phyloP scores from a whole-genome alignment of 2,329 filamentous ascomycete species.

The Simplicillium sp. region DNA sequence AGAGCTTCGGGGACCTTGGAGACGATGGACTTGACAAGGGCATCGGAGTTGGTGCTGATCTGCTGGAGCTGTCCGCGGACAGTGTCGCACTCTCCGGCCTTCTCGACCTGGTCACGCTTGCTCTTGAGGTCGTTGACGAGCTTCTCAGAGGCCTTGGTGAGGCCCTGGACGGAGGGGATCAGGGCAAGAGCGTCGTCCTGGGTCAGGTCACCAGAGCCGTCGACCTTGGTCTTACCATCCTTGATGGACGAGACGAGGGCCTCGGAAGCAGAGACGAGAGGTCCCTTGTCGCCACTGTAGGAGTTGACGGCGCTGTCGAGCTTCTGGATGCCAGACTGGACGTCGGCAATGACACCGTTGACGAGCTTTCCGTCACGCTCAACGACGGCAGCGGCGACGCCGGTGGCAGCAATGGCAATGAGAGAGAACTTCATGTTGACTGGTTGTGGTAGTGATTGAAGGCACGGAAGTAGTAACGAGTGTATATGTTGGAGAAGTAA shows the following conservation, averaged over 20 bases:
- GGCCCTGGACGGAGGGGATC: background rate
- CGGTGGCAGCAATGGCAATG: slow-evolving; percentile 3
- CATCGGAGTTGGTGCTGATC: slow-evolving; percentile 11
- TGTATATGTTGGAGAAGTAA: too few species aligned
- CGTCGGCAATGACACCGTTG: slow-evolving; percentile 1
- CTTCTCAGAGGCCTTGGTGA: slow-evolving; percentile 1
- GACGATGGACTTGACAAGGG: slow-evolving; percentile 16
- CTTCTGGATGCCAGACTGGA: background rate
- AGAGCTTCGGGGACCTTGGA: slow-evolving; percentile 14
- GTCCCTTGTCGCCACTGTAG: slow-evolving; percentile 6
- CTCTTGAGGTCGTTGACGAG: slow-evolving; percentile 26
- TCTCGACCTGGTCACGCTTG: slow-evolving; percentile 15
- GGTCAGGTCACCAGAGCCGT: background rate
- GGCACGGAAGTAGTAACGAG: too few species aligned
- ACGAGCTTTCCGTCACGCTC: slow-evolving; percentile 1
- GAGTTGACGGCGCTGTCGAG: slow-evolving; percentile 5
- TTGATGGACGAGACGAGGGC: slow-evolving; percentile 6
- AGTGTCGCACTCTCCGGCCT: slow-evolving; percentile 16
- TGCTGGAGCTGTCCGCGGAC: slow-evolving; percentile 12
- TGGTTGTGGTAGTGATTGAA: slow-evolving; percentile 2
- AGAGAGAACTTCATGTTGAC: slow-evolving; percentile 8
- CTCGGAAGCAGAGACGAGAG: slow-evolving; percentile 6
- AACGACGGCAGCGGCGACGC: slow-evolving; percentile 3
- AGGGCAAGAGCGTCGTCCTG: slow-evolving; percentile 1
- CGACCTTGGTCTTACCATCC: slow-evolving; percentile 4